A percentile compares a stretch with the other conserved stretches of the same genome.
phyloP scores from a whole-genome alignment of 2,329 filamentous ascomycete species.

The Botrytis aclada region DNA sequence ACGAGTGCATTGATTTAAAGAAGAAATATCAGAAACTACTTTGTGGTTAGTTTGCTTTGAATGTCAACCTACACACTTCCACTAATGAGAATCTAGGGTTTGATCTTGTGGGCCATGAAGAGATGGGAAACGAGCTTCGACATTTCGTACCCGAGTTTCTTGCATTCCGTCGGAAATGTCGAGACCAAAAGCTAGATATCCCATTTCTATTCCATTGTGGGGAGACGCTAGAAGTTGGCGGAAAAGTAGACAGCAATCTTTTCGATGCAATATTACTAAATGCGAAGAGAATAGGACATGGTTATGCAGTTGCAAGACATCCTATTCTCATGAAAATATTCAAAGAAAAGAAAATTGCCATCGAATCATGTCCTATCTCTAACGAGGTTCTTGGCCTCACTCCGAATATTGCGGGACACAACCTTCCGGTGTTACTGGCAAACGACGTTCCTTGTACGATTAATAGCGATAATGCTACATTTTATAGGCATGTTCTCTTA shows the following conservation, averaged over 20 bases:
- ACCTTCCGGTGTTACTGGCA: slow-evolving; percentile 66
- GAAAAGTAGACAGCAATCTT: slow-evolving; percentile 64
- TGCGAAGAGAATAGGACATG: slow-evolving; percentile 70
- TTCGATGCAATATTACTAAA: slow-evolving; percentile 64
- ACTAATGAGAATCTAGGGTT: slow-evolving; percentile 49
- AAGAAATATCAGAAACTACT: slow-evolving; percentile 54
- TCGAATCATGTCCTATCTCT: slow-evolving; percentile 76
- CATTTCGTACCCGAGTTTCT: slow-evolving; percentile 55
- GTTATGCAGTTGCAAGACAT: slow-evolving; percentile 66
- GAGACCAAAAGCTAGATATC: slow-evolving; percentile 49
- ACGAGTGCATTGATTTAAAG: slow-evolving; percentile 62
- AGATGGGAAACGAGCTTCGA: slow-evolving; percentile 59
- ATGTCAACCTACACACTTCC: not conserved
- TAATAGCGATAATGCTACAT: slow-evolving; percentile 71
- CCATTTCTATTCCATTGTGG: slow-evolving; percentile 76
- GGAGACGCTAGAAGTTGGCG: slow-evolving; percentile 67
- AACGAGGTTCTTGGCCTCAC: slow-evolving; percentile 73
- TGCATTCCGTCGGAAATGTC: slow-evolving; percentile 54
- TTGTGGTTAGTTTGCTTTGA: slow-evolving; percentile 51
- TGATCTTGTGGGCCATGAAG: slow-evolving; percentile 66
- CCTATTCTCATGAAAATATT: slow-evolving; percentile 64
- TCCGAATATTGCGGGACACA: slow-evolving; percentile 60
- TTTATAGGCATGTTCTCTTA: slow-evolving; percentile 57
- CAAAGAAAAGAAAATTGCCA: slow-evolving; percentile 60
- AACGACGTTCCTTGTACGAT: slow-evolving; percentile 71